Conservation (phyloP, 768 basidiomycete species). For the Leucocoprinus sp. region DNA sequence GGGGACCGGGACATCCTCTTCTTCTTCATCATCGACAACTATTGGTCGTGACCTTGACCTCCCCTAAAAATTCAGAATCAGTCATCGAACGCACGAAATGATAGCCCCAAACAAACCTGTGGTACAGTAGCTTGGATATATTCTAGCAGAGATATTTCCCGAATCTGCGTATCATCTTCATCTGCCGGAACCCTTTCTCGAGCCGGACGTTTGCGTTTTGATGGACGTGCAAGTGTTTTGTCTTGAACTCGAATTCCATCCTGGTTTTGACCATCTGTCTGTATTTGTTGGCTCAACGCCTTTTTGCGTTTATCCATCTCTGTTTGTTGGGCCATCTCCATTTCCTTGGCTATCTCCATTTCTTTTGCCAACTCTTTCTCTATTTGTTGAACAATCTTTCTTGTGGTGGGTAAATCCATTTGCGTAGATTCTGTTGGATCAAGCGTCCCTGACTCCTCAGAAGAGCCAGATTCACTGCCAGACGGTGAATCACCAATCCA, state of each 20-base stretch:
- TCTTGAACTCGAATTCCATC: too few relatives aligned
- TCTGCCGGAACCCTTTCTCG: slow-evolving; percentile 21
- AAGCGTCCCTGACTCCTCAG: slow-evolving; percentile 11
- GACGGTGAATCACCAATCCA: slow-evolving; percentile 43
- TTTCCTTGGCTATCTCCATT: too few relatives aligned
- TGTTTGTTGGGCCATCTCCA: too few relatives aligned
- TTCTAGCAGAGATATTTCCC: slow-evolving; percentile 46
- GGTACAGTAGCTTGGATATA: slow-evolving; percentile 76
- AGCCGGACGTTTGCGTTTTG: slow-evolving; percentile 35
- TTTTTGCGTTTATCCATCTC: slow-evolving; percentile 64
- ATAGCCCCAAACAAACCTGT: slow-evolving; percentile 35
- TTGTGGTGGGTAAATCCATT: too few relatives aligned
- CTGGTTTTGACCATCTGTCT: slow-evolving; percentile 39
- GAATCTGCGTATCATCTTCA: slow-evolving; percentile 20
- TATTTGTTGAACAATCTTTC: too few relatives aligned
- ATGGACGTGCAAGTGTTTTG: too few relatives aligned
- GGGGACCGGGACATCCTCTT: slow-evolving; percentile 21
- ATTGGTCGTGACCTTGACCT: slow-evolving; percentile 73
- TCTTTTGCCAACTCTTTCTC: too few relatives aligned
- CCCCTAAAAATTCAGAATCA: slow-evolving; percentile 36
- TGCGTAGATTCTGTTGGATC: too few relatives aligned
- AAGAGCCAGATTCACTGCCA: slow-evolving; percentile 6
- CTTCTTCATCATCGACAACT: slow-evolving; percentile 25
- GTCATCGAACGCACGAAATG: neutral
- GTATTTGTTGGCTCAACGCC: slow-evolving; percentile 65